phyloP scores from a whole-genome alignment of 1,284 basidiomycete genomes.

The Irpex lacteus region DNA sequence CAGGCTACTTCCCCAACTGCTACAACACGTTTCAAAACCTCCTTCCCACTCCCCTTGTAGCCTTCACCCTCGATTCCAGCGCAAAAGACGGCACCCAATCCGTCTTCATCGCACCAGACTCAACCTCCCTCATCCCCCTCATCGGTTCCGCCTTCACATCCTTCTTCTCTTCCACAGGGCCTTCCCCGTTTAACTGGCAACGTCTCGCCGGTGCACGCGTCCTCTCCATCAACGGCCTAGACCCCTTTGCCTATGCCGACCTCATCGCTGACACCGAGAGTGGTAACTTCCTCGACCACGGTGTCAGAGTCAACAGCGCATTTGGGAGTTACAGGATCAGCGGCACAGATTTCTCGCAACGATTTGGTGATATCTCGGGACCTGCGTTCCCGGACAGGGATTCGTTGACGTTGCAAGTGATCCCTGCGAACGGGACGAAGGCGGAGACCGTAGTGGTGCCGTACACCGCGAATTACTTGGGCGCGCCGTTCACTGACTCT shows the following conservation, averaged over 20 bases:
- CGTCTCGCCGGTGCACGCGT: conserved; percentile 60
- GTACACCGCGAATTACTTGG: conserved; percentile 47
- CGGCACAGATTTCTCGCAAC: conserved; percentile 46
- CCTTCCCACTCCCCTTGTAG: conserved; percentile 57
- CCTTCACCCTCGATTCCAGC: conserved; percentile 50
- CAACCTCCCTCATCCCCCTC: conserved; percentile 45
- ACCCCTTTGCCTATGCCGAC: conserved; percentile 56
- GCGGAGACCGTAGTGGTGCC: conserved; percentile 52
- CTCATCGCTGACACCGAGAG: conserved; percentile 53
- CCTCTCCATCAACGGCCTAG: conserved; percentile 50
- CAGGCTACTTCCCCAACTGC: conserved; percentile 59
- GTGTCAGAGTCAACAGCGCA: conserved; percentile 61
- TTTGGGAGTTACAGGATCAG: conserved; percentile 58
- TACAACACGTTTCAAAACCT: conserved; percentile 56
- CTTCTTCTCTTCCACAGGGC: conserved; percentile 44
- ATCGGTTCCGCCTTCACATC: conserved; percentile 44
- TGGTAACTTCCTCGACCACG: conserved; percentile 63
- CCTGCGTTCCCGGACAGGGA: conserved; percentile 46
- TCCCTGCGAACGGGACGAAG: conserved; percentile 44
- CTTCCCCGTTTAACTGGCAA: conserved; percentile 47
- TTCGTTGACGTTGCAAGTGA: conserved; percentile 40
- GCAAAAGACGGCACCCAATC: conserved; percentile 45
- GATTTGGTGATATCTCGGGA: conserved; percentile 60
- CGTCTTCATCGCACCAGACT: conserved; percentile 57
- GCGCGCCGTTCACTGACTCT: conserved; percentile 47